Base-by-base conservation (phyloP, 2,329 filamentous ascomycete genomes). In the Alternaria sp. region DNA sequence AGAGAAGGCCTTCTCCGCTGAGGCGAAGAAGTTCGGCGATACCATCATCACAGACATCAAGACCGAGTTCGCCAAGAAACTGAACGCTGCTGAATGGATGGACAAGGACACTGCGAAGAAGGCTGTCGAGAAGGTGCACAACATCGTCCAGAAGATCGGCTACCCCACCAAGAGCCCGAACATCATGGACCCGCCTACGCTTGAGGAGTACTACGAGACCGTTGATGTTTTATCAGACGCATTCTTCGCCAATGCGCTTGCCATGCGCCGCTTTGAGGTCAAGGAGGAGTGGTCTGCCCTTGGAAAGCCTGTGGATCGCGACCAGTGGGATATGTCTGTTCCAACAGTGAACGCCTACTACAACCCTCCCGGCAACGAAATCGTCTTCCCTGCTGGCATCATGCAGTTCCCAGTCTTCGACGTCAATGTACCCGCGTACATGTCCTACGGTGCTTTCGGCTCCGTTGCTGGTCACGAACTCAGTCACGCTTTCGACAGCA, bases 31-130 rank as follows among this genome's bases (percentile, higher is more conserved):
- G 5, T 87, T 91, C 49, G 89, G 89, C 15, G 88, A 92, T 61
- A 85, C 88, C 58, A 89, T 94, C 68, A 86, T 92, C n/a, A 86
- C 86, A 10, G 88, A 92, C 67, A 90, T 93, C 74, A 91, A 91
- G 76, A 82, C 86, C 15, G 85, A 87, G 20, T 93, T 92, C 70
- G 85, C 86, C 4, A 84, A 87, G 60, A 90, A 87, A 62, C 80
- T 92, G 49, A 82, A 86, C 37, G 78, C 81, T 3, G 87, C 87
- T 1, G 79, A 84, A 15, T 92, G 90, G 90, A 90, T 91, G 86
- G 87, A 88, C 46, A 80, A 87, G 3, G 83, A 86, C 47, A 87
- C 89, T 20, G 85, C 86, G 47, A 81, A 86, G 57, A 81, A 88
- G 7, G 88, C 88, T 3, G 86, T 88, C 46, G 81, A 88, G 58